phyloP scores from a whole-genome alignment of 2,329 filamentous ascomycete genomes.

The Plenodomus biglobosus region DNA sequence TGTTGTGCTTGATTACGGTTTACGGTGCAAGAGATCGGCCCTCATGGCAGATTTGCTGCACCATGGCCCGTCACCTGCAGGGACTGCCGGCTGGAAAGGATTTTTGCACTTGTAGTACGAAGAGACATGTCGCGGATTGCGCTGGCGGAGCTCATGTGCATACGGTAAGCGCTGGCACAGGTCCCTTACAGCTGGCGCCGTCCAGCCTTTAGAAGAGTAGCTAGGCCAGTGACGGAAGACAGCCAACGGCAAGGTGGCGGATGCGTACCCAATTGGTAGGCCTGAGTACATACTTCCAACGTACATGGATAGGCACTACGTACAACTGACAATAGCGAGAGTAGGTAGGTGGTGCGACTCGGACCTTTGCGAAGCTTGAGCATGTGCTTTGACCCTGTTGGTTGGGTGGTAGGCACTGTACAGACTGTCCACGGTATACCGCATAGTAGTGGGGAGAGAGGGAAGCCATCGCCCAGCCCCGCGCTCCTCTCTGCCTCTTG shows the following conservation, averaged over 20 bases:
- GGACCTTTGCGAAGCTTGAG: conserved; percentile 1
- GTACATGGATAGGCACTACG: neutral
- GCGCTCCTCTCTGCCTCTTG: neutral
- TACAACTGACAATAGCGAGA: too few species aligned
- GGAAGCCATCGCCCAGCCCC: neutral
- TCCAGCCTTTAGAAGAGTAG: too few species aligned
- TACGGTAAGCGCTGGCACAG: too few species aligned
- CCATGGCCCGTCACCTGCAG: conserved; percentile 1
- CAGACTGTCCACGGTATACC: too few species aligned
- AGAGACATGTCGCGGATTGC: neutral
- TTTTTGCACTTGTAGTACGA: neutral
- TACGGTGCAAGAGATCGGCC: conserved; percentile 2
- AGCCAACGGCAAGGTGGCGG: neutral
- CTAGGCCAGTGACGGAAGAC: neutral
- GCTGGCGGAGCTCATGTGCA: neutral
- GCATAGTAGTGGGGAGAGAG: too few species aligned
- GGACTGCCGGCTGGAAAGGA: too few species aligned
- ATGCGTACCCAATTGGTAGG: neutral
- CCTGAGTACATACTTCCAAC: neutral
- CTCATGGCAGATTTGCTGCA: conserved; percentile 5
- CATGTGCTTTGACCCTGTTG: conserved; percentile 6
- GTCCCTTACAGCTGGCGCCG: too few species aligned
- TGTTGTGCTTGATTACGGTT: too few species aligned
- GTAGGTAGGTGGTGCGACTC: conserved; percentile 4
- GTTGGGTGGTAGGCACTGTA: too few species aligned